Evolutionary conservation across 2,329 filamentous ascomycete species (phyloP).

Genomic region (Cryphonectria naterciae): DNA sequence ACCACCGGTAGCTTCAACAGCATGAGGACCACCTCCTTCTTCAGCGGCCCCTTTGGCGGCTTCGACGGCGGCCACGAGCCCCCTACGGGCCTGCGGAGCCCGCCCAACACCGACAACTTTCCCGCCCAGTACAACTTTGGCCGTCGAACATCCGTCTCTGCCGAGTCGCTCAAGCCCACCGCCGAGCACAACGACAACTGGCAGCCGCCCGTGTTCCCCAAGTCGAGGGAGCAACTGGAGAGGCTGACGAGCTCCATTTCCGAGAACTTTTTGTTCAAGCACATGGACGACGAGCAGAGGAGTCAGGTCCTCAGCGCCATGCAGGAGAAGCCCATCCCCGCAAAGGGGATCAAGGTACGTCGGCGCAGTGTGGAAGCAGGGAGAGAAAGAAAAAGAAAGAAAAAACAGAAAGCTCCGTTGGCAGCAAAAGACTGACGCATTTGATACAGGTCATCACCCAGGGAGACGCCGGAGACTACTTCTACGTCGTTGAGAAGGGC

Average conservation of each 20-base stretch:
- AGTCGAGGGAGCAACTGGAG: conserved; percentile 77
- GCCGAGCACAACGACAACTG: conserved; percentile 85
- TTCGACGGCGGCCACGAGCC: conserved; percentile 53
- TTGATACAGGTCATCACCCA: conserved; percentile 82
- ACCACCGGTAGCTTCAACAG: conserved; percentile 66
- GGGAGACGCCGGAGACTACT: conserved; percentile 94
- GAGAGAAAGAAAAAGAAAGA: background rate
- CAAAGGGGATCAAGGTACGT: conserved; percentile 75
- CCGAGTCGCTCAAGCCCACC: conserved; percentile 91
- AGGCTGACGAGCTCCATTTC: conserved; percentile 82
- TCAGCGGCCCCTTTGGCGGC: conserved; percentile 58
- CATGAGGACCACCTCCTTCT: conserved; percentile 45
- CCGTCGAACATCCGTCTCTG: conserved; percentile 93
- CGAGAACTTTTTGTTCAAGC: conserved; percentile 90
- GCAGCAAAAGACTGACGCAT: conserved; percentile 13
- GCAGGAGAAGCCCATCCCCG: conserved; percentile 92
- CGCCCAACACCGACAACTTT: conserved; percentile 69
- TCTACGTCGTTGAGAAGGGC: conserved; percentile 94
- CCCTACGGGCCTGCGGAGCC: conserved; percentile 49
- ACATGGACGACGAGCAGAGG: conserved; percentile 92
- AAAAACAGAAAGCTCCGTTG: background rate
- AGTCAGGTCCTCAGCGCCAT: conserved; percentile 85
- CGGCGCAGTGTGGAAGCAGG: background rate
- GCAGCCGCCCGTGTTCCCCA: conserved; percentile 83
- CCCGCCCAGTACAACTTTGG: conserved; percentile 93